These are phyloP conservation scores for Gossypium gossypioides DNA, from an alignment of 441 rosid species.

Conservation along the genomic window DNA sequence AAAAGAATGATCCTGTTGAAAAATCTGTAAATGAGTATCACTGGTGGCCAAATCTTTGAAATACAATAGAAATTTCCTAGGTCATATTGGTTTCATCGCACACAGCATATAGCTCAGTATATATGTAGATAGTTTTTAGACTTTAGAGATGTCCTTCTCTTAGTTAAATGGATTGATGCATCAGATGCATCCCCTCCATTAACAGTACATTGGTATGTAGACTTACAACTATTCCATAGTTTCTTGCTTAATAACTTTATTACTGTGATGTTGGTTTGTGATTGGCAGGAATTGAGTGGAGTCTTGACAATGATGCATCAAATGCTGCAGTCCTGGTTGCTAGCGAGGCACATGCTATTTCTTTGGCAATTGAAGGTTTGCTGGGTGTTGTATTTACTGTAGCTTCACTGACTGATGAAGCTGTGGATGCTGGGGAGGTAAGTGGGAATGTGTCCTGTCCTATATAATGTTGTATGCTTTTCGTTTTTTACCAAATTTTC, in stretches of 20 bases:
- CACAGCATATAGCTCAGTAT: not conserved
- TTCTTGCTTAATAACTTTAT: constrained; percentile 8
- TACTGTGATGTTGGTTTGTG: constrained; percentile 17
- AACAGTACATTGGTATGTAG: not conserved
- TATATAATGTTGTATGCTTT: constrained; percentile 18
- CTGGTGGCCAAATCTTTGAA: not conserved
- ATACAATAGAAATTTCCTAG: not conserved
- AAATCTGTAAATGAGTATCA: not conserved
- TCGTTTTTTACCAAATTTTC: constrained; percentile 6
- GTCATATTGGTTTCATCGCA: not conserved
- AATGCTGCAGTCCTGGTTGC: constrained; percentile 97
- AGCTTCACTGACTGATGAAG: constrained; percentile 97
- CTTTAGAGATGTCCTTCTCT: not conserved
- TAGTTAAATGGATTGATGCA: not conserved
- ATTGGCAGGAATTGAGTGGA: constrained; percentile 92
- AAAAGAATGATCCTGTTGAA: not conserved
- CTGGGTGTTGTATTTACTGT: constrained; percentile 93
- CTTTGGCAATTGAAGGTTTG: constrained; percentile 95
- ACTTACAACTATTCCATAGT: not conserved
- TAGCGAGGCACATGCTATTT: constrained; percentile 97
- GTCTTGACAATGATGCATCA: constrained; percentile 95
- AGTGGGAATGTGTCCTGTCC: constrained; percentile 17
- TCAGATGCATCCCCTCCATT: not conserved
- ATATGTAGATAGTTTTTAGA: not conserved
- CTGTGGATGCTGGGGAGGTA: constrained; percentile 94